Conservation (phyloP, 73 alveolate genomes). For the Paramecium tetraurelia region DNA sequence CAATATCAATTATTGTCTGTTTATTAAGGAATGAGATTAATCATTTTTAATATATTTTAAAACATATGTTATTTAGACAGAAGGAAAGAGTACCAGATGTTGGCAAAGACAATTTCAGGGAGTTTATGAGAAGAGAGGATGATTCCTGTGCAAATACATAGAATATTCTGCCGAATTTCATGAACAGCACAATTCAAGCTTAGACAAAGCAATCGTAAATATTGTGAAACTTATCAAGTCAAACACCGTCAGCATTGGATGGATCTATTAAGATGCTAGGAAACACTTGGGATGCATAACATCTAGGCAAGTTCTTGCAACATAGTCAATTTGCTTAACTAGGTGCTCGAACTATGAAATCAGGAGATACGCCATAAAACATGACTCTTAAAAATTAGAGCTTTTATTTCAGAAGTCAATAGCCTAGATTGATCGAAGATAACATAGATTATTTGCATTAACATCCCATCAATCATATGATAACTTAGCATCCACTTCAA, state of each 20-base stretch:
- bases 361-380: not conserved
- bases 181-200: not conserved
- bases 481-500: conserved; percentile 18
- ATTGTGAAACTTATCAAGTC: not conserved
- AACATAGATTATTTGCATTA: not conserved
- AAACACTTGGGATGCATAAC: conserved; percentile 37
- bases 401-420: not conserved
- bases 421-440: conserved; percentile 9
- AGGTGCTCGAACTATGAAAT: not conserved
- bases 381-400: not conserved
- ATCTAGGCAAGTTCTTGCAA: not conserved
- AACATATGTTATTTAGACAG: not conserved
- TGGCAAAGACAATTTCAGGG: conserved; percentile 23
- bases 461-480: not conserved
- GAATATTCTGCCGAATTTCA: not conserved
- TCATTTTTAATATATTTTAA: not conserved
- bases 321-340: not conserved
- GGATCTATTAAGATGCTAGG: conserved; percentile 32
- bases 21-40: not conserved
- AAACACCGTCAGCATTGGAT: conserved; percentile 1
- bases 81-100: conserved; percentile 34
- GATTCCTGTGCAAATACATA: conserved; percentile 12
- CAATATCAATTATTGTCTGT: not conserved
- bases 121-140: conserved; percentile 33
- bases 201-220: not conserved